phyloP scores from a whole-genome alignment of 768 basidiomycete species.

The Boletus subparvulus region DNA sequence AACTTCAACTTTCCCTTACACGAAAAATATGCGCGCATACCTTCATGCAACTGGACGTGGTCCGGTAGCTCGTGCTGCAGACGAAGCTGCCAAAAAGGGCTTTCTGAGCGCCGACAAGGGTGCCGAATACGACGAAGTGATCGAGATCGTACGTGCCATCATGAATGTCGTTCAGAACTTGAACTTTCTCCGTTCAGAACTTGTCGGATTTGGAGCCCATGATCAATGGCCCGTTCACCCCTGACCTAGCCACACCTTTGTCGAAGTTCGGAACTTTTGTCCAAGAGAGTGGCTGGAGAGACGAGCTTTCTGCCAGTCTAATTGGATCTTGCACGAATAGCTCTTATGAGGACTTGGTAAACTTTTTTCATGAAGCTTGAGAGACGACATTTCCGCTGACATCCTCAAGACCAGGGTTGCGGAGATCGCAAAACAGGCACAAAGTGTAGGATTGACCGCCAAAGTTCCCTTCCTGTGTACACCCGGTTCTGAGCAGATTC shows the following conservation, averaged over 20 bases:
- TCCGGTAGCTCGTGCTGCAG: slow-evolving; percentile 84
- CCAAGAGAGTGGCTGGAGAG: slow-evolving; percentile 87
- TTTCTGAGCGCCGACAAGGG: slow-evolving; percentile 83
- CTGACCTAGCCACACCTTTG: slow-evolving; percentile 91
- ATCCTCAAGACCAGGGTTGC: slow-evolving; percentile 78
- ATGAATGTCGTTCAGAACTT: not conserved
- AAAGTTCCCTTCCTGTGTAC: slow-evolving; percentile 88
- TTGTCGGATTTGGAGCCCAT: slow-evolving; percentile 87
- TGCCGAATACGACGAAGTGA: slow-evolving; percentile 91
- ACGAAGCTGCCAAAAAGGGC: slow-evolving; percentile 72
- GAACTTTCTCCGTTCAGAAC: slow-evolving; percentile 51
- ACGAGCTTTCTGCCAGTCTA: slow-evolving; percentile 84
- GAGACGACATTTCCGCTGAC: not conserved
- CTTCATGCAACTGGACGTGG: slow-evolving; percentile 86
- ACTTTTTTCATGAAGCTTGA: not conserved
- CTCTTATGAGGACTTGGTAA: slow-evolving; percentile 93
- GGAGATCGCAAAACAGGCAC: slow-evolving; percentile 87
- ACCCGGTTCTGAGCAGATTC: slow-evolving; percentile 92
- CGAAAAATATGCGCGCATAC: slow-evolving; percentile 84
- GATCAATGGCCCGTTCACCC: slow-evolving; percentile 97
- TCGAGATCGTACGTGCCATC: slow-evolving; percentile 74
- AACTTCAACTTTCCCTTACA: slow-evolving; percentile 97
- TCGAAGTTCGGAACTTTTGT: slow-evolving; percentile 84
- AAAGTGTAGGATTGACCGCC: slow-evolving; percentile 73
- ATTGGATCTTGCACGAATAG: slow-evolving; percentile 99